Evolutionary conservation across 768 basidiomycete species (phyloP), one percentile per base, ranked within the genome.

Genomic region (Postia placenta): DNA sequence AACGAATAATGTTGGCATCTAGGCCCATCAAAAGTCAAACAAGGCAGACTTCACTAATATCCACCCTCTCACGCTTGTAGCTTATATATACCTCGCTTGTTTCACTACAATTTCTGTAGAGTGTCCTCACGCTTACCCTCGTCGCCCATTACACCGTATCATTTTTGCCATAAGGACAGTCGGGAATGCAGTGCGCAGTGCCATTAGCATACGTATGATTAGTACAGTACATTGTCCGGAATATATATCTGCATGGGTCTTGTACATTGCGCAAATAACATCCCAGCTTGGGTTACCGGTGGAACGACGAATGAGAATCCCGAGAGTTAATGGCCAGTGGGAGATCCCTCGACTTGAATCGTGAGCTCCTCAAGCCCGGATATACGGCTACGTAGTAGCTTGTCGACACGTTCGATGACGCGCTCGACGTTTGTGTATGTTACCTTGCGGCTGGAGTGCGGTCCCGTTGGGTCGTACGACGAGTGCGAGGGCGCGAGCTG

Each of bases 361-460:
- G 87, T 90, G 51, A 99, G 66, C 67, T 98, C 92, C 55, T 88
- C 86, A 36, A 99, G 66, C 28, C 91, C 92, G 6, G 75, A 70
- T 62, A 99, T 92, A 56, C 75, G 76, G 56, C 74, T 71, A 58
- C 83, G 78, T 55, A 99, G 60, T 28, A 89, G 65, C 19, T 71
- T 67, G 60, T 94, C 81, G 4, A 97, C 92, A 25, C 81, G 73
- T 60, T 83, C 80, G 15, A 88, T 78, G 12, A 93, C 84, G 40
- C 78, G 75, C 51, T 94, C 88, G 24, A 83, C 61, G 56, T 78
- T 78, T 20, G 78, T 70, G 64, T 78, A 84, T 15, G 79, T 77
- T 36, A 68, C 68, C 19, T 69, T 66, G 53, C 65, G 64, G 53
- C 61, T 69, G 1, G 73, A 72, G 65, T 80, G 78, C 2, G 76